Evolutionary conservation across 2,329 filamentous ascomycete genomes (phyloP).

Genomic region (Tympanopsis confertula): DNA sequence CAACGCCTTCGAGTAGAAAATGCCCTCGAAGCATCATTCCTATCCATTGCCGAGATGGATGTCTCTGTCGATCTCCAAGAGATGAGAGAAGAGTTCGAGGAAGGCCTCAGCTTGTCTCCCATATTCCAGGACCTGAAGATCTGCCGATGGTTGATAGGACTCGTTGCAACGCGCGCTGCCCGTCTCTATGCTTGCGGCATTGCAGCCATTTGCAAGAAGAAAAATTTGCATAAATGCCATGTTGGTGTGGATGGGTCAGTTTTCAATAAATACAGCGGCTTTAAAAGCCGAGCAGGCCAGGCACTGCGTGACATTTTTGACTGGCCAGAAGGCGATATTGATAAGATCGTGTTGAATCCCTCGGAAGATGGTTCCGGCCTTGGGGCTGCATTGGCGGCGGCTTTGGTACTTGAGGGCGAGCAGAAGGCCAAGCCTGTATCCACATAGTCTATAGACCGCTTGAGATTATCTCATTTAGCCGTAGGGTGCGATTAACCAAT

Average conservation of each 20-base stretch:
- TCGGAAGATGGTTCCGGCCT: constrained; percentile 65
- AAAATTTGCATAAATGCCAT: constrained; percentile 55
- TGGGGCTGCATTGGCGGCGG: constrained; percentile 59
- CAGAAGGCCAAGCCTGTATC: constrained; percentile 20
- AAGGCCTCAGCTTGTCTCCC: constrained; percentile 43
- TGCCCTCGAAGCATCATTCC: constrained; percentile 60
- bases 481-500: too few relatives aligned
- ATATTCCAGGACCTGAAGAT: constrained; percentile 58
- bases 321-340: constrained; percentile 51
- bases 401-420: constrained; percentile 20
- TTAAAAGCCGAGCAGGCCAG: constrained; percentile 58
- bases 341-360: constrained; percentile 55
- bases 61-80: constrained; percentile 55
- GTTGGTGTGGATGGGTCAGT: constrained; percentile 68
- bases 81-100: constrained; percentile 50
- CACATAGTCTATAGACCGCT: constrained; percentile 19
- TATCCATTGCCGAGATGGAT: constrained; percentile 60
- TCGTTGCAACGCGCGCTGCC: constrained; percentile 64
- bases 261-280: constrained; percentile 71
- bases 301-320: constrained; percentile 65
- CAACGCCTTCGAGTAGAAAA: constrained; percentile 56
- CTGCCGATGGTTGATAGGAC: constrained; percentile 56
- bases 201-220: constrained; percentile 67
- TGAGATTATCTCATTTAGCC: constrained; percentile 8
- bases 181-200: constrained; percentile 65